Evolutionary conservation across 2,329 filamentous ascomycete genomes (phyloP).

Genomic region (Nakataea oryzae): DNA sequence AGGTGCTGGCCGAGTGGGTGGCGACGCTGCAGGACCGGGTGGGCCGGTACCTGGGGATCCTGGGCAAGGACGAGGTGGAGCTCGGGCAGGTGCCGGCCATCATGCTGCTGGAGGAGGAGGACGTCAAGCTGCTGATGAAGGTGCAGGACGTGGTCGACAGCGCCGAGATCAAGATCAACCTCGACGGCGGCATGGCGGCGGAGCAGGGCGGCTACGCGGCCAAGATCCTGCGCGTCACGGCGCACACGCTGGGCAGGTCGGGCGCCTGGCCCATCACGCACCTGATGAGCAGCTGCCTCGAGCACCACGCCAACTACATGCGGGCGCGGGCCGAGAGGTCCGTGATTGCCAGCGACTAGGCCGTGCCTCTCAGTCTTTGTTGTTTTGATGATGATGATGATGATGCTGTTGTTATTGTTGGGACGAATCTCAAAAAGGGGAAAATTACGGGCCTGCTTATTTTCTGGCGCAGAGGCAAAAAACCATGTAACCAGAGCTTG

Average conservation of each 20-base stretch:
- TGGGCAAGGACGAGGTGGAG: slow-evolving; percentile 76
- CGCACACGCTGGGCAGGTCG: slow-evolving; percentile 78
- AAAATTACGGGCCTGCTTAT: neutral
- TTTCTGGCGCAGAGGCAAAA: neutral
- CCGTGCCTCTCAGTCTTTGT: neutral
- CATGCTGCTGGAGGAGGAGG: slow-evolving; percentile 86
- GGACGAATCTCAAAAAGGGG: neutral
- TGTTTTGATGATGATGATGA: neutral
- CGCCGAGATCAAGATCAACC: slow-evolving; percentile 69
- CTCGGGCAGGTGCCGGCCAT: slow-evolving; percentile 71
- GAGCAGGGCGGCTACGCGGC: slow-evolving; percentile 63
- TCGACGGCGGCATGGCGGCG: slow-evolving; percentile 40
- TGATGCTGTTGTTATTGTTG: neutral
- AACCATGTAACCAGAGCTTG: neutral
- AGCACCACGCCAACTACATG: slow-evolving; percentile 42
- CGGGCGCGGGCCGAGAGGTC: slow-evolving; percentile 42
- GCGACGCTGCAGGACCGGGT: slow-evolving; percentile 88
- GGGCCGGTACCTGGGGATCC: slow-evolving; percentile 76
- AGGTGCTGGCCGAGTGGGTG: slow-evolving; percentile 90
- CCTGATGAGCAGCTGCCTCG: slow-evolving; percentile 44
- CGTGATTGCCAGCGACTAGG: slow-evolving; percentile 26
- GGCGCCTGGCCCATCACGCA: slow-evolving; percentile 74
- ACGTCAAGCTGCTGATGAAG: slow-evolving; percentile 74
- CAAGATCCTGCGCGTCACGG: slow-evolving; percentile 74
- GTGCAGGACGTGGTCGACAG: slow-evolving; percentile 68